A percentile compares a stretch with the other conserved stretches of the same genome.
phyloP scores from a whole-genome alignment of 1,284 basidiomycete species.

The Vanrija humicola region DNA sequence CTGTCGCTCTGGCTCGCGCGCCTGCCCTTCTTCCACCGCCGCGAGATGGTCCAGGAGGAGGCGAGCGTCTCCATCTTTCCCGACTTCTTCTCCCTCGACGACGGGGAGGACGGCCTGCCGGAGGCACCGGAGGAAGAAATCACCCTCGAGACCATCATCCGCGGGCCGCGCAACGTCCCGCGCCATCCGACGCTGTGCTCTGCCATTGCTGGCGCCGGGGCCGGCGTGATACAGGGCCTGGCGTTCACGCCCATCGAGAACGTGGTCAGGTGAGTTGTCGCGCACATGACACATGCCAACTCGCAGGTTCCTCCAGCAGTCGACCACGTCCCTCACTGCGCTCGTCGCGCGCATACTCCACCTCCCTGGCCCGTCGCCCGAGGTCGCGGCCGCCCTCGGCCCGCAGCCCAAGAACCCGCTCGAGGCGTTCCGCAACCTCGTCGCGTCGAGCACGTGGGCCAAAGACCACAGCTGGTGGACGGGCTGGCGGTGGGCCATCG shows the following conservation, averaged over 20 bases:
- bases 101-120: neutral
- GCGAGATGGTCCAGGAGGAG: conserved; percentile 1
- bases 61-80: neutral
- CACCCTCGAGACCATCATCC: conserved; percentile 36
- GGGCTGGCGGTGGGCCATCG: conserved; percentile 44
- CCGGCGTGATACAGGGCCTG: conserved; percentile 43
- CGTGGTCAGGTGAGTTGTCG: conserved; percentile 37
- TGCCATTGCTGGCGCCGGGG: conserved; percentile 42
- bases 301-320: conserved; percentile 29
- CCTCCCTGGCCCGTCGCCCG: conserved; percentile 23
- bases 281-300: too few relatives aligned
- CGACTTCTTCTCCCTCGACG: neutral
- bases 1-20: conserved; percentile 41
- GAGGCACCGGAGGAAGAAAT: conserved; percentile 33
- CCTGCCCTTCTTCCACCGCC: conserved; percentile 38
- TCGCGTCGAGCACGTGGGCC: conserved; percentile 35
- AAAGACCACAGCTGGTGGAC: conserved; percentile 42
- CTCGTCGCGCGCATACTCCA: conserved; percentile 19
- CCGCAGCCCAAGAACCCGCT: conserved; percentile 24
- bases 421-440: conserved; percentile 34
- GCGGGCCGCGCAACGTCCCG: conserved; percentile 39
- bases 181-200: conserved; percentile 45
- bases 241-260: conserved; percentile 49
- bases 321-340: conserved; percentile 24
- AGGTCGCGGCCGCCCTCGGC: conserved; percentile 11